Evolutionary conservation across 2,329 filamentous ascomycete genomes (phyloP).

Genomic region (Cordyceps cicadae): DNA sequence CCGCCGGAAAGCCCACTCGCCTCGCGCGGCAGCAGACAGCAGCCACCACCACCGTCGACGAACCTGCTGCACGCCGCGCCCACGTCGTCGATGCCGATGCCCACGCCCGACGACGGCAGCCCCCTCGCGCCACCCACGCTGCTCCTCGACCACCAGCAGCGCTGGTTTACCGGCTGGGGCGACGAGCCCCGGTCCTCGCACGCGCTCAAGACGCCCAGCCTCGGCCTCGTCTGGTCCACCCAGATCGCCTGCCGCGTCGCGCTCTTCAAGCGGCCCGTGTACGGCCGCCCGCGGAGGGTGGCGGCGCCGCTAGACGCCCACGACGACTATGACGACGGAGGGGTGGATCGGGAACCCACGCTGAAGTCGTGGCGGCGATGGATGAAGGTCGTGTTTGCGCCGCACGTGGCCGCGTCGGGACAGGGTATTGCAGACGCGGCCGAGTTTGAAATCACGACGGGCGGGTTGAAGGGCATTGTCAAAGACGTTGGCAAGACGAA

Average conservation of each 20-base stretch:
- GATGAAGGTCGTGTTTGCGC: constrained; percentile 85
- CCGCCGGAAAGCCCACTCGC: constrained; percentile 40
- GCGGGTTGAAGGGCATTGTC: constrained; percentile 41
- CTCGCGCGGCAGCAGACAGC: constrained; percentile 30
- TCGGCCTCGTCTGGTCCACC: constrained; percentile 86
- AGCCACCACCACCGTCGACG: constrained; percentile 21
- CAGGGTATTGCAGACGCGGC: constrained; percentile 43
- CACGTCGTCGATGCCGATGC: constrained; percentile 32
- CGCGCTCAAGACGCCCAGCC: constrained; percentile 68
- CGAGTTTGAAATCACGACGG: constrained; percentile 68
- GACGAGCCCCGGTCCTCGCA: constrained; percentile 47
- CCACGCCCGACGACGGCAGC: constrained; percentile 21
- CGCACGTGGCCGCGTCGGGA: constrained; percentile 55
- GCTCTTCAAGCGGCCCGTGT: constrained; percentile 62
- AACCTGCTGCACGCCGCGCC: constrained; percentile 26
- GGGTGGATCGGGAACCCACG: constrained; percentile 33
- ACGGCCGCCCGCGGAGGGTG: constrained; percentile 29
- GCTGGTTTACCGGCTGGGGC: constrained; percentile 94
- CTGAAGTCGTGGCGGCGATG: constrained; percentile 60
- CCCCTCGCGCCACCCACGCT: constrained; percentile 44
- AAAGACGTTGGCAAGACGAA: constrained; percentile 2
- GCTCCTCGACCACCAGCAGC: constrained; percentile 78
- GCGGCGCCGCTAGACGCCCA: constrained; percentile 26
- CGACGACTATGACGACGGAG: constrained; percentile 28
- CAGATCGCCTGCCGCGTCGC: constrained; percentile 79